Evolutionary conservation across 148 eudicot genomes (phyloP).

Genomic region (Chenopodium quinoa): DNA sequence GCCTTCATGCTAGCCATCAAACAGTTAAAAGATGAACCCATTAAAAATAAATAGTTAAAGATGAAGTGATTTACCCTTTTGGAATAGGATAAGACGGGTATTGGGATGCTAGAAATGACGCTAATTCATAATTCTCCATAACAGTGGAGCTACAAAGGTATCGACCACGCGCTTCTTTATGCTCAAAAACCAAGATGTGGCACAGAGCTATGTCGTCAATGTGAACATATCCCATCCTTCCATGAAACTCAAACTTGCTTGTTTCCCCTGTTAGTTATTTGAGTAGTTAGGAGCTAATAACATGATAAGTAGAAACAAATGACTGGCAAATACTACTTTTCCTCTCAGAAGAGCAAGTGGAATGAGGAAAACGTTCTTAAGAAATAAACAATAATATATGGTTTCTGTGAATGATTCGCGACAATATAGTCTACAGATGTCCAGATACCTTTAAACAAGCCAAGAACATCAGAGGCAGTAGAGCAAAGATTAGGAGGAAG

Average conservation of each 20-base stretch:
- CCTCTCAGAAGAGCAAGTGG: too few species aligned
- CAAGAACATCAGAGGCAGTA: slow-evolving; percentile 80
- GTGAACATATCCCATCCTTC: slow-evolving; percentile 96
- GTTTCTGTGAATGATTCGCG: too few species aligned
- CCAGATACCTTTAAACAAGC: slow-evolving; percentile 65
- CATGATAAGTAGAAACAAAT: not conserved
- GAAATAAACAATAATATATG: too few species aligned
- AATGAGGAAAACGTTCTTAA: too few species aligned
- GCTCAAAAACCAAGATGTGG: slow-evolving; percentile 81
- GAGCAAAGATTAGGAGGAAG: slow-evolving; percentile 60
- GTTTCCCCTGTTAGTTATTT: slow-evolving; percentile 51
- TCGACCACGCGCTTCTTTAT: slow-evolving; percentile 62
- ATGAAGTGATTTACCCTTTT: slow-evolving; percentile 33
- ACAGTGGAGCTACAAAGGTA: slow-evolving; percentile 80
- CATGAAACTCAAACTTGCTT: slow-evolving; percentile 62
- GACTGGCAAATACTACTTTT: not conserved
- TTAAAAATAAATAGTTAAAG: not conserved
- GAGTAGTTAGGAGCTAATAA: not conserved
- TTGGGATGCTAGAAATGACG: slow-evolving; percentile 47
- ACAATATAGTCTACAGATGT: too few species aligned
- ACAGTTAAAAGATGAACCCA: not conserved
- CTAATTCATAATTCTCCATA: slow-evolving; percentile 58
- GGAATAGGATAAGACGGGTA: slow-evolving; percentile 82
- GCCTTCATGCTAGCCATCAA: not conserved
- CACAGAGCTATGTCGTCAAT: slow-evolving; percentile 83